Evolutionary conservation across 768 basidiomycete genomes (phyloP), one percentile per base, ranked within the genome.

Genomic region (Melanogaster broomeanus): DNA sequence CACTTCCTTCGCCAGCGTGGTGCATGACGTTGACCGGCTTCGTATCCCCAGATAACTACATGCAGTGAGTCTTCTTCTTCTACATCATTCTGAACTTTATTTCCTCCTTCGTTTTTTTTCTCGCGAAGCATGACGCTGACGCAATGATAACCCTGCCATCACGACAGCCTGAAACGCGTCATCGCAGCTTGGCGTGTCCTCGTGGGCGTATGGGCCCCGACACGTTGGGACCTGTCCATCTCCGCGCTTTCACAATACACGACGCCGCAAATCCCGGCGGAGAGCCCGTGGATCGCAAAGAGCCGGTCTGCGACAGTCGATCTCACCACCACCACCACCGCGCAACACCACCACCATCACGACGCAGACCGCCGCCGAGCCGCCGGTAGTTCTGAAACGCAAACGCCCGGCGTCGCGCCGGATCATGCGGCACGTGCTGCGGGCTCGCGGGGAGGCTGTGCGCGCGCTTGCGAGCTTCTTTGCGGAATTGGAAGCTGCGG

Each of bases 111-210:
- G 28, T 52, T 45, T 45, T n/a, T 44, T 19, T 19, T 33, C 31
- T 45, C 61, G 56, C 62, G 54, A 52, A 40, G 25, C 30, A 37
- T 42, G 40, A 55, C 60, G 46, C 52, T 55, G 56, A 59, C 52
- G 65, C 63, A 53, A 44, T 15, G 19, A 28, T 12, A 34, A 53
- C 51, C 44, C 51, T 60, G 41, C 18, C 12, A 49, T 33, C 12
- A 49, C 30, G 37, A 35, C 62, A 93, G 93, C 27, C 82, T 85
- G 43, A 96, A 94, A 70, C 90, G 89, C 37, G 79, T 96, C 42
- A 77, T 88, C 16, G 91, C 95, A 6, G 85, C 94, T n/a, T 99
- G 96, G 94, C 86, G 93, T 48, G 85, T 97, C n/a, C 80, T 99
- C 13, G 82, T 98, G 56, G 97, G 95, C 7, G 84, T 98, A 12